Evolutionary conservation across 129 eudicot genomes (phyloP).

Genomic region (Pulicaria dysenterica): DNA sequence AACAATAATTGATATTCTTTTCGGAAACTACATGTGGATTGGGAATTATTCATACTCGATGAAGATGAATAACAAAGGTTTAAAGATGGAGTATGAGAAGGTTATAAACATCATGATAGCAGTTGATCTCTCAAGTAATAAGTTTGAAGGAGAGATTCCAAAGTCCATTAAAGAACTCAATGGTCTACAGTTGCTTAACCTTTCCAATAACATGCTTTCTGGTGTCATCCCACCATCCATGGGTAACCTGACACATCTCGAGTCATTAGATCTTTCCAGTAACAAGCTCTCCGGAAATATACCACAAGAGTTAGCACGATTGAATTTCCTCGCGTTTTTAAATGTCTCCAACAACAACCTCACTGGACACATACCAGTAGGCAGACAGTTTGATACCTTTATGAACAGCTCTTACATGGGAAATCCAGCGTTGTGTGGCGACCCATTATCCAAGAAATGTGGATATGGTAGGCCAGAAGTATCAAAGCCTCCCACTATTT

Average conservation of each 20-base stretch:
- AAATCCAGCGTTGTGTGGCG: neutral
- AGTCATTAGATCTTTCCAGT: neutral
- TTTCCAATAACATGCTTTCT: slow-evolving; percentile 38
- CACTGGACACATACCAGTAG: neutral
- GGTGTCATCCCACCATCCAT: slow-evolving; percentile 16
- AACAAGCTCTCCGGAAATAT: neutral
- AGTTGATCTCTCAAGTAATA: slow-evolving; percentile 46
- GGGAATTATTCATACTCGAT: slow-evolving; percentile 1
- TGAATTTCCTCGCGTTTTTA: neutral
- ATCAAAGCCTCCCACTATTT: neutral
- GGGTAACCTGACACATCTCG: slow-evolving; percentile 23
- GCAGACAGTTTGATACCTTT: slow-evolving; percentile 1
- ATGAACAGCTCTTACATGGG: neutral
- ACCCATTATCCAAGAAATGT: slow-evolving; percentile 12
- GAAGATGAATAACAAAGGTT: slow-evolving; percentile 18
- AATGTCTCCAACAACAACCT: neutral
- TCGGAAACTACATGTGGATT: neutral
- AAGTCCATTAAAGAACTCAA: slow-evolving; percentile 14
- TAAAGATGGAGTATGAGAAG: slow-evolving; percentile 17
- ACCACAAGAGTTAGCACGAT: neutral
- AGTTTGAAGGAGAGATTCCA: slow-evolving; percentile 36
- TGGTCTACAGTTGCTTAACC: slow-evolving; percentile 30
- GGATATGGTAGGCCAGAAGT: neutral
- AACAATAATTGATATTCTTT: neutral
- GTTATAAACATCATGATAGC: slow-evolving; percentile 10